Conservation (phyloP, 2,329 filamentous ascomycete species). For the Colletotrichum horii region DNA sequence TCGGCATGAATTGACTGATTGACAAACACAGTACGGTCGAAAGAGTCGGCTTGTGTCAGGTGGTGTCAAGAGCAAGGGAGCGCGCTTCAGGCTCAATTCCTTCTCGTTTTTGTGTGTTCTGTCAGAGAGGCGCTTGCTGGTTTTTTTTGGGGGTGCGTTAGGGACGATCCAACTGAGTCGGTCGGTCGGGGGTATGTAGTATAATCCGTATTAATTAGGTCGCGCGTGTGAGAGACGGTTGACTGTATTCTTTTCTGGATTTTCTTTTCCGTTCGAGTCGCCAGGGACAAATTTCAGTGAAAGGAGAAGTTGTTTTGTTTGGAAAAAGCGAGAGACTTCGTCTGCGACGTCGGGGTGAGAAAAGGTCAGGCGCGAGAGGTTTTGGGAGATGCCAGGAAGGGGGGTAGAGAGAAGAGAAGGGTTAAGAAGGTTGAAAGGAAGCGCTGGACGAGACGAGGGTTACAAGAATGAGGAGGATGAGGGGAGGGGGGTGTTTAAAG, state of each 20-base stretch:
- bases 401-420: constrained; percentile 7
- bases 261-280: background rate
- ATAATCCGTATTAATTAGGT: constrained; percentile 10
- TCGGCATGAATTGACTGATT: constrained; percentile 13
- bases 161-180: background rate
- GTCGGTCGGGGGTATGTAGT: background rate
- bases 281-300: background rate
- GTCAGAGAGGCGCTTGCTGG: background rate
- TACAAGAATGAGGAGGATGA: constrained; percentile 10
- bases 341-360: constrained; percentile 14
- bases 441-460: constrained; percentile 15
- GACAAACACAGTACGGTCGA: constrained; percentile 10
- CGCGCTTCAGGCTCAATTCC: background rate
- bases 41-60: constrained; percentile 14
- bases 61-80: constrained; percentile 13
- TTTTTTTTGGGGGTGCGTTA: background rate
- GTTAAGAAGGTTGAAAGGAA: constrained; percentile 13
- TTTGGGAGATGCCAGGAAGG: background rate
- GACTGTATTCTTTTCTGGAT: background rate
- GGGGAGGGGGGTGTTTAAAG: constrained; percentile 21
- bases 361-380: constrained; percentile 12
- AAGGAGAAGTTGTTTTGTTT: background rate
- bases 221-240: background rate
- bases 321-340: constrained; percentile 14
- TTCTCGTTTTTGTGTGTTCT: background rate